Base-by-base conservation (phyloP, 257 asterid species). In the Osmanthus fragrans region DNA sequence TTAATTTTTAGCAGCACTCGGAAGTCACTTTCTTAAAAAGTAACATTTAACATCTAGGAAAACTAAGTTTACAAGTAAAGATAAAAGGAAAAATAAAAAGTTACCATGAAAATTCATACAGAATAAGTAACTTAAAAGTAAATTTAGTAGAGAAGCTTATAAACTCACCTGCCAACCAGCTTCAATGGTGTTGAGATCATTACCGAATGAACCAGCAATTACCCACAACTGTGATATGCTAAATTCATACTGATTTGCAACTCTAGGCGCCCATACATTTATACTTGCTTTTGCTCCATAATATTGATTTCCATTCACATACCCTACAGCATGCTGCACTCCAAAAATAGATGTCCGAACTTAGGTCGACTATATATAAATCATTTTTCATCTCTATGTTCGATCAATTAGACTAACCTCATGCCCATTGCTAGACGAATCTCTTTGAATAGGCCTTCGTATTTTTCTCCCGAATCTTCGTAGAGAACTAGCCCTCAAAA, bases 101-200 rank as follows among this genome's bases (percentile, higher is more conserved):
- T 58, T 0, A 58, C 15, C 21, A 21, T 7, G 66, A 58, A 21
- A 58, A 21, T 58, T 42, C 30, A 6, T 58, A 58, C 4, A 3
- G 51, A 42, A 42, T 12, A 42, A 42, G 49, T 40, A 40, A 40
- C 49, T 12, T 10, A 10, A 40, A 40, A 10, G 16, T 3, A 42
- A 12, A 12, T 11, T 42, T 42, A 7, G 25, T 19, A 2, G 45
- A 21, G 60, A 39, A 7, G 33, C 21, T 36, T 16, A 68, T 15
- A 12, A 30, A 76, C 89, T 70, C 89, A 84, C 98, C 96, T 92
- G 98, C 98, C 98, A 94, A 73, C 98, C 98, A 87, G 98, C 98
- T 88, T 94, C 98, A 73, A 94, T 94, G 77, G 98, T 94, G 84
- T 94, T 94, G 82, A 94, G 98, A 84, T 94, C 98, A 83, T 92